Evolutionary conservation across 768 basidiomycete species (phyloP), one percentile per base, ranked within the genome.

Genomic region (Leccinum boreale): DNA sequence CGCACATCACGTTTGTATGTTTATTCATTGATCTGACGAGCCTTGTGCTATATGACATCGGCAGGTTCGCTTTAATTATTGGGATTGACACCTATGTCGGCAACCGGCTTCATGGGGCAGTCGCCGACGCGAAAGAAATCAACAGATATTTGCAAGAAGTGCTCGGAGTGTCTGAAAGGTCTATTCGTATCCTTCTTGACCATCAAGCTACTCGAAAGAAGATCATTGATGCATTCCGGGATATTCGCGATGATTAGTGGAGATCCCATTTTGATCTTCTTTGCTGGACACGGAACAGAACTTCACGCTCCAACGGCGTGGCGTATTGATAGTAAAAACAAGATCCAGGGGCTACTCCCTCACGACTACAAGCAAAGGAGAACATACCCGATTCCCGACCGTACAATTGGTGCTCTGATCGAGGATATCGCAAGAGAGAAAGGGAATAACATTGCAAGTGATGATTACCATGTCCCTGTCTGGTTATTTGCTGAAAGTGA

Each of bases 361-460:
- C 56, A 69, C 69, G 63, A 65, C 75, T 64, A 69, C 70, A 6
- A 69, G 15, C 31, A 33, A 12, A 21, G 11, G 10, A 19, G 48
- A 2, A 59, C 71, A 10, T 35, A 60, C 3, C 77, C 75, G 0
- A 79, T 81, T 51, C 78, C 78, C 3, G 80, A 81, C 64, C 72
- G 76, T 26, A 78, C 78, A 3, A 68, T 81, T 1, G 73, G 73
- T 12, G 62, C 63, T 0, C 61, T 77, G 56, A 62, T 81, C 9
- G 72, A 74, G 47, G 66, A 69, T 10, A 62, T 81, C 0, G 73
- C 80, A 10, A 65, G 63, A 28, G 51, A 35, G 24, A 76, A 73
- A 54, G 80, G 79, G 9, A 71, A 78, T 62, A 80, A 80, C 53
- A 78, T 80, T 24, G 79, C 77, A 39, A 48, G 78, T 60, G 29